Conservation (phyloP, 345 rosid species). For the Garcia nutans region DNA sequence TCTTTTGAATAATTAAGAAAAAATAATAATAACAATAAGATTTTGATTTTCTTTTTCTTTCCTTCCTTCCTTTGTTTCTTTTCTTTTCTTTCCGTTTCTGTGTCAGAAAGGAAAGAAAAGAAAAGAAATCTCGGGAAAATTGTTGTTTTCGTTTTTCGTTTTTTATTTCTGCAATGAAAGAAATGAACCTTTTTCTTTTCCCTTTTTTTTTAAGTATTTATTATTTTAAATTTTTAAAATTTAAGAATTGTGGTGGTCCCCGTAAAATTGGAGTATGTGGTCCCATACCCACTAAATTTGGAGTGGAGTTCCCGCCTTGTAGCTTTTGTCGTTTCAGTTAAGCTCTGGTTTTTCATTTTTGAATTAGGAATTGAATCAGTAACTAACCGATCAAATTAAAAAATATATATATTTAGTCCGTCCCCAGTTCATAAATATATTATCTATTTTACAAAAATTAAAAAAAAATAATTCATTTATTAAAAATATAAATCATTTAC, state of each 20-base stretch:
- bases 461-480: no score
- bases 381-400: not conserved
- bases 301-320: constrained; percentile 30
- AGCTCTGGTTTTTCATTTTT: no score
- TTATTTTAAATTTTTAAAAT: not conserved
- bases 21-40: not conserved
- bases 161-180: no score
- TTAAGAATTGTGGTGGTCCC: constrained; percentile 8
- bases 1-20: not conserved
- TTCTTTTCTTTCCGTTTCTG: not conserved
- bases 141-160: not conserved
- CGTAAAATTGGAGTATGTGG: not conserved
- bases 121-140: not conserved
- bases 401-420: not conserved
- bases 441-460: no score
- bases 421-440: no score
- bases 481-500: no score
- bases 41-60: not conserved
- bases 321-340: not conserved
- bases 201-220: not conserved
- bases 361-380: not conserved
- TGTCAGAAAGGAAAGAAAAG: not conserved
- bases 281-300: constrained; percentile 13
- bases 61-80: not conserved
- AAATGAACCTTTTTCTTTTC: no score